Conservation (phyloP, 305 asterid genomes). For the Fraxinus floribunda region DNA sequence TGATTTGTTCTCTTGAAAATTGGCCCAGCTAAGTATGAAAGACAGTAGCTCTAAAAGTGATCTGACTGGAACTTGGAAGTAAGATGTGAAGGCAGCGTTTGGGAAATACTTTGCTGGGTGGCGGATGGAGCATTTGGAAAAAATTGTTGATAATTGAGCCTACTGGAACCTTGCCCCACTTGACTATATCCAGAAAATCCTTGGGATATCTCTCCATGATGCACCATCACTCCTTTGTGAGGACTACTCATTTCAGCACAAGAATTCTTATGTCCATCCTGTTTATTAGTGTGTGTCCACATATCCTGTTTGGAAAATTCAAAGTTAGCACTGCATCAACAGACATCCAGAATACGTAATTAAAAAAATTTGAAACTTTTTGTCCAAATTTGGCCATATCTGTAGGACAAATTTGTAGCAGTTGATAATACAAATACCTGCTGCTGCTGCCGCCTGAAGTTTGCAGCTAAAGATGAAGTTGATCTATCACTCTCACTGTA, state of each 20-base stretch:
- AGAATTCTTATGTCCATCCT: slow-evolving; percentile 35
- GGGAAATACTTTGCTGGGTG: slow-evolving; percentile 24
- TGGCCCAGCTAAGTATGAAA: slow-evolving; percentile 21
- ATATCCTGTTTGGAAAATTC: slow-evolving; percentile 37
- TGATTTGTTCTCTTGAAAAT: slow-evolving; percentile 4
- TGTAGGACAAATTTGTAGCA: not conserved
- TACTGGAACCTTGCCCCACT: slow-evolving; percentile 27
- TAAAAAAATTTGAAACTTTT: not conserved
- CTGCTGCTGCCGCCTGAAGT: slow-evolving; percentile 34
- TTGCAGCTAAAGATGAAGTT: slow-evolving; percentile 34
- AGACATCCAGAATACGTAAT: slow-evolving; percentile 12
- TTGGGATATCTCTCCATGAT: slow-evolving; percentile 27
- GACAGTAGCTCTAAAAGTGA: slow-evolving; percentile 20
- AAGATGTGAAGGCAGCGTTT: slow-evolving; percentile 29
- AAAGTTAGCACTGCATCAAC: not conserved
- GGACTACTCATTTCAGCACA: slow-evolving; percentile 34
- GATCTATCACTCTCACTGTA: slow-evolving; percentile 36
- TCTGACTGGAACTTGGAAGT: slow-evolving; percentile 30
- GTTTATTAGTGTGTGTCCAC: slow-evolving; percentile 34
- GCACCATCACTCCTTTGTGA: slow-evolving; percentile 24
- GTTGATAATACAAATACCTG: slow-evolving; percentile 37
- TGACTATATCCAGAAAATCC: slow-evolving; percentile 31
- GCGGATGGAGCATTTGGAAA: slow-evolving; percentile 31
- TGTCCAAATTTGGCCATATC: not conserved
- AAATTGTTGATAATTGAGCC: slow-evolving; percentile 28